Percentiles rank a stretch among this genome's conserved stretches.
Conservation (phyloP, 176 grass and related monocot species). For the Lolium perenne region DNA sequence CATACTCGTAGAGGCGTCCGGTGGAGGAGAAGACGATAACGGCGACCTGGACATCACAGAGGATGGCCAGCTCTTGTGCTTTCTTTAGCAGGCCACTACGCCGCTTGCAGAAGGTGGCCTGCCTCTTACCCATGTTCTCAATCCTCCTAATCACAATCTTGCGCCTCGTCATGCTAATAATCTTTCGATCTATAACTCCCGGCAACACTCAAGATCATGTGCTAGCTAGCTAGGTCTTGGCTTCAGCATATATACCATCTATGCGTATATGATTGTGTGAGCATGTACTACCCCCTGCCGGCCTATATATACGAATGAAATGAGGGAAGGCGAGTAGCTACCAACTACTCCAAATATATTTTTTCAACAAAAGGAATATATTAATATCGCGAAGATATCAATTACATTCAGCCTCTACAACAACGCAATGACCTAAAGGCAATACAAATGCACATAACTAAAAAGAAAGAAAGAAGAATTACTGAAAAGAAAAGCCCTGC, state of each 20-base stretch:
- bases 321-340: not conserved
- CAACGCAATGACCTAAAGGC: too few species aligned
- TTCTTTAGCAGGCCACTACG: not conserved
- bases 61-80: slow-evolving; percentile 9
- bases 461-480: too few species aligned
- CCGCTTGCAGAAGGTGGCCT: not conserved
- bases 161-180: not conserved
- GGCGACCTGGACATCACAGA: not conserved
- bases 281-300: not conserved
- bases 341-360: too few species aligned
- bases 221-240: not conserved
- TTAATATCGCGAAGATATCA: too few species aligned
- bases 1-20: not conserved
- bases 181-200: not conserved
- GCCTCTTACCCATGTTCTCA: not conserved
- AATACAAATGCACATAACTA: too few species aligned
- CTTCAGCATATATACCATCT: not conserved
- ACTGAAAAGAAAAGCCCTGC: too few species aligned
- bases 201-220: not conserved
- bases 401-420: too few species aligned
- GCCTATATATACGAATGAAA: slow-evolving; percentile 3
- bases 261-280: not conserved
- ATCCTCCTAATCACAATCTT: not conserved
- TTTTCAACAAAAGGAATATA: too few species aligned
- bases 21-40: slow-evolving; percentile 16